Evolutionary conservation across 805 yeast genomes (phyloP), one percentile per base, ranked within the genome.

Genomic region (Yamadazyma nakazawae): DNA sequence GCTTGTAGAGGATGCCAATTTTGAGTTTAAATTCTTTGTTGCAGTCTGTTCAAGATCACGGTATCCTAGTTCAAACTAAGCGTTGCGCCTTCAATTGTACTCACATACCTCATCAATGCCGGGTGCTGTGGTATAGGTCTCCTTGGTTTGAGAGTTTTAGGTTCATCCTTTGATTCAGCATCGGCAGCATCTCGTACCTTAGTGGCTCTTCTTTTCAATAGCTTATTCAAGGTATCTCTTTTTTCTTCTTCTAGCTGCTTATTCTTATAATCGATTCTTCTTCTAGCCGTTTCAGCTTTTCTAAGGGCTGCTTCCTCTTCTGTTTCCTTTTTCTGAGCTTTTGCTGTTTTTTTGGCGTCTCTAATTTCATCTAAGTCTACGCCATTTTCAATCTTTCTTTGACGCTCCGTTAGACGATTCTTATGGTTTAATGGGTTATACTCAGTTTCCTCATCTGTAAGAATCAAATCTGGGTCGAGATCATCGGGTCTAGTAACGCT

Each of bases 191-290:
- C 78, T 53, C 85, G 71, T 0, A 81, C 79, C 60, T 85, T 85
- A 40, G 80, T 81, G 0, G 97, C 96, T 52, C 96, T 77, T 63
- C 91, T 82, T 65, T 88, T 84, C 53, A 92, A 72, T 53, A 92
- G 70, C 62, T 88, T 88, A 63, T 92, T 92, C 53, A 92, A 75
- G 0, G 97, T 91, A 53, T 92, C 97, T 59, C 84, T 80, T 62
- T 94, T 94, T 64, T 94, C 98, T 63, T 88, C 97, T 59, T 91
- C 97, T 35, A 88, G 68, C 53, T 85, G 81, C 67, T 85, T 84
- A 57, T 84, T 90, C 54, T 84, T 82, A 57, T 89, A 77, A 60
- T 92, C 91, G 63, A 86, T 87, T 54, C 99, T 76, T 63, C 90
- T 81, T 57, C 98, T 78, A 0, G 97, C 92, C 57, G 81, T 83